These are phyloP conservation scores for Ricinus communis DNA, from an alignment of 345 rosid genomes.

Conservation along the genomic window DNA sequence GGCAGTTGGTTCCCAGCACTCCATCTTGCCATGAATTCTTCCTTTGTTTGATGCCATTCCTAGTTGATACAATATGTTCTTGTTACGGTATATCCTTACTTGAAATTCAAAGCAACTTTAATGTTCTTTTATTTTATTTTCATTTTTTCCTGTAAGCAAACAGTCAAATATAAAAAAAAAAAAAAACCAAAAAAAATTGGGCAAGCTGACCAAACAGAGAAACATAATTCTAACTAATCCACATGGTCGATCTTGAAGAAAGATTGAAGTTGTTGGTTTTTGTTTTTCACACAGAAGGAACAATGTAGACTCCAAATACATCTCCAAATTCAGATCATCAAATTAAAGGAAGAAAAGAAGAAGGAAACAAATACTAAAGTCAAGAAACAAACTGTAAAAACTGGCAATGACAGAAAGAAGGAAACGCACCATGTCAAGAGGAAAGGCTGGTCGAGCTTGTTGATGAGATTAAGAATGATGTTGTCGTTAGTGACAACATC, in stretches of 20 bases:
- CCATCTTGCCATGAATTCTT: constrained; percentile 54
- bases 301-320: neutral
- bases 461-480: constrained; percentile 80
- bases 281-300: too few relatives aligned
- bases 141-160: too few relatives aligned
- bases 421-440: constrained; percentile 77
- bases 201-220: too few relatives aligned
- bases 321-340: neutral
- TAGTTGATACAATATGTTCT: constrained; percentile 9
- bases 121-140: too few relatives aligned
- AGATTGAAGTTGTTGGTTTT: too few relatives aligned
- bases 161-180: too few relatives aligned
- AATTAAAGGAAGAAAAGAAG: neutral
- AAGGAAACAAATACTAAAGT: neutral
- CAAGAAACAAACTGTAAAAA: too few relatives aligned
- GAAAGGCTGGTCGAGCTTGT: constrained; percentile 92
- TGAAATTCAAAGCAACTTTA: neutral
- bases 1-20: constrained; percentile 48
- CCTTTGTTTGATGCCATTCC: constrained; percentile 54
- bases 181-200: too few relatives aligned
- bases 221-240: too few relatives aligned
- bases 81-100: neutral
- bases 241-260: too few relatives aligned
- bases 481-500: constrained; percentile 93
- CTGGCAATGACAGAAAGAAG: neutral